Evolutionary conservation across 805 yeast species (phyloP).

Genomic region (Metschnikowia noctiluminum): DNA sequence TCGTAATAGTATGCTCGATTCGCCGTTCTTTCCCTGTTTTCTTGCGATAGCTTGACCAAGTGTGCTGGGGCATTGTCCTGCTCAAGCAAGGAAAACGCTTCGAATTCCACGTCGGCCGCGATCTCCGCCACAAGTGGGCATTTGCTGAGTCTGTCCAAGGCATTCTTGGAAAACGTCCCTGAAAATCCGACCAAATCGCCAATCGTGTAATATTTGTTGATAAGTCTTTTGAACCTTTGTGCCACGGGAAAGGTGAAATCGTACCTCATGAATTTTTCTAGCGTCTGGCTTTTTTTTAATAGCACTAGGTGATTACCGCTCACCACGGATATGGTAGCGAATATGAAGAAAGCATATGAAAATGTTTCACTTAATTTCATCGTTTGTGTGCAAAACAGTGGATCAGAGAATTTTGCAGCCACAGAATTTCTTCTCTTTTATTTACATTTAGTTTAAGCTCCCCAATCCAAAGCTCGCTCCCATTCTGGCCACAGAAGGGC

Average conservation of each 20-base stretch:
- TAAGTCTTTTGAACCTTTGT: conserved; percentile 44
- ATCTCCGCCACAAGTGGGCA: conserved; percentile 68
- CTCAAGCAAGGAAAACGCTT: conserved; percentile 48
- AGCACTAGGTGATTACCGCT: conserved; percentile 43
- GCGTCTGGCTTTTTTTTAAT: conserved; percentile 46
- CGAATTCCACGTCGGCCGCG: conserved; percentile 61
- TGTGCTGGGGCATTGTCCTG: conserved; percentile 59
- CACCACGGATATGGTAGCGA: conserved; percentile 2
- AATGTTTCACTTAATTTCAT: conserved; percentile 3
- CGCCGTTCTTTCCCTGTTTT: conserved; percentile 15
- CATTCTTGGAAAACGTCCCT: conserved; percentile 53
- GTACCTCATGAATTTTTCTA: conserved; percentile 46
- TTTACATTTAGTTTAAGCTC: neutral
- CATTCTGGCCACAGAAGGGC: conserved; percentile 3
- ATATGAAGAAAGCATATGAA: conserved; percentile 1
- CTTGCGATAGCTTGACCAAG: conserved; percentile 59
- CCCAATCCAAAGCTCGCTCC: neutral
- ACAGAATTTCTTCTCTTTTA: neutral
- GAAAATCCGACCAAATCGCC: conserved; percentile 72
- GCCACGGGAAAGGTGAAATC: conserved; percentile 35
- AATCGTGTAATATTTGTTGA: conserved; percentile 55
- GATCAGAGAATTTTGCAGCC: neutral
- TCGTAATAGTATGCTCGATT: conserved; percentile 48
- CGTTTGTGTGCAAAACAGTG: conserved; percentile 2
- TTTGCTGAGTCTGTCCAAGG: conserved; percentile 43